Evolutionary conservation across 768 basidiomycete species (phyloP), one percentile per base, ranked within the genome.

Genomic region (Xerocomellus chrysenteron): DNA sequence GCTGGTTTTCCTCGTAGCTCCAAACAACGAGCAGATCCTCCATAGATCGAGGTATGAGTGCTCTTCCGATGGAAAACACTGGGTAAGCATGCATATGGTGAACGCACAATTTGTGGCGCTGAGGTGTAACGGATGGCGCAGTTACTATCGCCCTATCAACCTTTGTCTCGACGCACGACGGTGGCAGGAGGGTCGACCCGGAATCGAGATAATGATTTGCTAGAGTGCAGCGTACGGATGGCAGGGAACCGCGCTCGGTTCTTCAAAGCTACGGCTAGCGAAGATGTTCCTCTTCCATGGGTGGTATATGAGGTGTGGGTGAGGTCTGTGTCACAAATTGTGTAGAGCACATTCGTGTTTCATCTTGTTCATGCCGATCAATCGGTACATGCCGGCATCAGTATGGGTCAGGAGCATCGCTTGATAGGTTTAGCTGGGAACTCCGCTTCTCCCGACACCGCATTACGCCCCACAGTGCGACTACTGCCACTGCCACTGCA

Each of bases 281-380:
- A 58, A 36, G 61, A 72, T 52, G 63, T 71, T 47, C 48, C 67
- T 33, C 59, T 64, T 46, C 63, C 63, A 10, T 80, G 78, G 76
- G 59, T 59, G 49, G 58, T 81, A 50, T 68, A 72, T 48, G 80
- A 76, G 57, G 65, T 78, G 16, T 80, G 78, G 79, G 54, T 75
- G 49, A 65, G 75, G 52, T 66, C 55, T 26, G 24, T 61, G 51
- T 45, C 57, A 48, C 48, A 49, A 43, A 41, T 21, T 52, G 35
- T 24, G 33, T 65, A 58, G 60, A 47, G 3, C 24, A 24, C 21
- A 45, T 17, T 21, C 24, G 45, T 35, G n/a, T 54, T 52, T 44
- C 45, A 61, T 17, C n/a, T 28, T 11, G 30, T 47, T 13, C 28
- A 30, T 26, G 37, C n/a, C 28, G 12, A 30, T 32, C 10, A 32